Conservation (phyloP, 2,329 filamentous ascomycete genomes). For the Epichloe sylvatica region DNA sequence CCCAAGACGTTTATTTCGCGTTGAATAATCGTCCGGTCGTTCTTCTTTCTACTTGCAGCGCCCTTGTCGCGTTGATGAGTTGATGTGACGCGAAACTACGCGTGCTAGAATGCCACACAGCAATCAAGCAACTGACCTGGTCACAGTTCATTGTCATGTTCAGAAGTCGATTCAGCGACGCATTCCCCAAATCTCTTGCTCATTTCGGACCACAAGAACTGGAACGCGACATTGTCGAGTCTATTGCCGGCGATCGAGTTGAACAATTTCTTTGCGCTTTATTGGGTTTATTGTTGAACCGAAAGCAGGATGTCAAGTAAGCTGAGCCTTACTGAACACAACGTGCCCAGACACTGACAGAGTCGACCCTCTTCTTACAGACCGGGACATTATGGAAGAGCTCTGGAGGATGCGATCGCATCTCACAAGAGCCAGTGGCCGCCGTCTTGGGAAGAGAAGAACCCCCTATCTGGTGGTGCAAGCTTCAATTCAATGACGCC, state of each 20-base stretch:
- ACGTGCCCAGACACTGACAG: background rate
- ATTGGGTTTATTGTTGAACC: constrained; percentile 76
- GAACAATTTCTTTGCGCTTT: constrained; percentile 84
- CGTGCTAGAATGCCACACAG: constrained; percentile 22
- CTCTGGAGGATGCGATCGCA: constrained; percentile 82
- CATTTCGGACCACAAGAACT: constrained; percentile 94
- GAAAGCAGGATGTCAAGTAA: constrained; percentile 98
- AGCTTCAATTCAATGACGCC: constrained; percentile 75
- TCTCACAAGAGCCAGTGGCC: constrained; percentile 84
- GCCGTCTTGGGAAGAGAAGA: constrained; percentile 65
- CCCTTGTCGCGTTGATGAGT: constrained; percentile 4
- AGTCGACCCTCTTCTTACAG: constrained; percentile 31
- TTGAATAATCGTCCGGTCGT: background rate
- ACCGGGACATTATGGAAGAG: constrained; percentile 80
- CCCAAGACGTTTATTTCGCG: constrained; percentile 1
- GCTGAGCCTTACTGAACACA: constrained; percentile 19
- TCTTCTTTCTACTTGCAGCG: background rate
- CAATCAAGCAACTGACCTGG: constrained; percentile 2
- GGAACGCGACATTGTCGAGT: constrained; percentile 69
- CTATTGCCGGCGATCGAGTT: constrained; percentile 65
- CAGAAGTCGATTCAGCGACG: constrained; percentile 79
- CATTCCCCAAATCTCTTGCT: constrained; percentile 72
- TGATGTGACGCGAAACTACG: constrained; percentile 40
- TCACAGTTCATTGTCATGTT: constrained; percentile 94
- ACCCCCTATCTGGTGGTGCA: constrained; percentile 70